Percentiles rank a stretch among this genome's conserved stretches.
phyloP scores from a whole-genome alignment of 176 grass and related monocot genomes.

The Hordeum vulgare region DNA sequence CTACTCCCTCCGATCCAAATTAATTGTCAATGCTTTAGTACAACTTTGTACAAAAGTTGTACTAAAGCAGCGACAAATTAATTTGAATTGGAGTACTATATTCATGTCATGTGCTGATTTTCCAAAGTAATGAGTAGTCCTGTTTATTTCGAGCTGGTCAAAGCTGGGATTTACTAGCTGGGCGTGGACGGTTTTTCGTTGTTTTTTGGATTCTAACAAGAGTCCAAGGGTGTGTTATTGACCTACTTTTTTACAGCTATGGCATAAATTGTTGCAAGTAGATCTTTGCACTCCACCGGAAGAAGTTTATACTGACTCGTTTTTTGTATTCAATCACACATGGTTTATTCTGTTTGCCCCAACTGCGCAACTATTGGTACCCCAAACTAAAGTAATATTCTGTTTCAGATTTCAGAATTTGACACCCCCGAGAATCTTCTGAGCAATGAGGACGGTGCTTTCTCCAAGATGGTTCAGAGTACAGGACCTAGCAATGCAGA shows the following conservation, averaged over 20 bases:
- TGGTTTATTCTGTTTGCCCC: not conserved
- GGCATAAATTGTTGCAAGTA: not conserved
- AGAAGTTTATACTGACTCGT: not conserved
- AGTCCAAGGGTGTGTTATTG: not conserved
- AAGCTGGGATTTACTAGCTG: not conserved
- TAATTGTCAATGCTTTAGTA: too few relatives aligned
- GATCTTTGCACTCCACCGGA: not conserved
- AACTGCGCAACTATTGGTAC: conserved; percentile 1
- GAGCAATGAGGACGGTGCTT: conserved; percentile 76
- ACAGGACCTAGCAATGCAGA: conserved; percentile 91
- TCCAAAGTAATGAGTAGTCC: not conserved
- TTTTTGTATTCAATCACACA: not conserved
- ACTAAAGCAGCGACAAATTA: too few relatives aligned
- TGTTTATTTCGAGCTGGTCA: not conserved
- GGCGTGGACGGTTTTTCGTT: not conserved
- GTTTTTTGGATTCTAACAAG: not conserved
- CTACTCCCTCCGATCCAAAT: too few relatives aligned
- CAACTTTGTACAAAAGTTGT: too few relatives aligned
- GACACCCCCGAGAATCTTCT: conserved; percentile 87
- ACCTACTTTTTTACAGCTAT: not conserved
- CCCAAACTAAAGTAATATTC: not conserved
- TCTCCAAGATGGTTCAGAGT: conserved; percentile 97
- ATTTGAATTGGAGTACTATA: not conserved
- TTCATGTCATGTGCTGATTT: not conserved
- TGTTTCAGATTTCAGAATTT: conserved; percentile 79